These are phyloP conservation scores for Phytopythium kandeliae DNA, from an alignment of 352 stramenopile genomes.

Conservation along the genomic window DNA sequence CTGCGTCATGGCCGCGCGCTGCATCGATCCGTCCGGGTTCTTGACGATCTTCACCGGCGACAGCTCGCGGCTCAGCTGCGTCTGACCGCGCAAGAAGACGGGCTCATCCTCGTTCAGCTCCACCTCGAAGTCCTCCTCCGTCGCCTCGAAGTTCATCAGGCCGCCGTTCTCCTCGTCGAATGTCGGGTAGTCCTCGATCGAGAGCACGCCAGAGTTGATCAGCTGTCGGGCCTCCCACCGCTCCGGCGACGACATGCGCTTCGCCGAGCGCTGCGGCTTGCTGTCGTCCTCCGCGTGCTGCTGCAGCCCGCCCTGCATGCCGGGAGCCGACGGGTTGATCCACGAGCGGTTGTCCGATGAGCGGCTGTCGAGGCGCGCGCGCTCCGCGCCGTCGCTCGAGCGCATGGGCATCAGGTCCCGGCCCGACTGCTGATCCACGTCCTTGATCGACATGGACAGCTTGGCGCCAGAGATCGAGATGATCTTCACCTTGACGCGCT, in stretches of 20 bases:
- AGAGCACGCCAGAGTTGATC: constrained; percentile 97
- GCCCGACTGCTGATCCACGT: constrained; percentile 96
- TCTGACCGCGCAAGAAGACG: constrained; percentile 96
- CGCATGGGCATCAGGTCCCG: constrained; percentile 93
- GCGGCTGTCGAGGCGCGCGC: constrained; percentile 40
- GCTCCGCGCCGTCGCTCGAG: constrained; percentile 51
- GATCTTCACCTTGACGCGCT: constrained; percentile 96
- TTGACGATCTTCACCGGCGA: constrained; percentile 98
- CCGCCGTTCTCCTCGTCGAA: constrained; percentile 94
- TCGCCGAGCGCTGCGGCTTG: constrained; percentile 66
- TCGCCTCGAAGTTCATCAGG: constrained; percentile 74
- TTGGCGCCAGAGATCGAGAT: constrained; percentile 90
- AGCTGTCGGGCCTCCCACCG: constrained; percentile 97
- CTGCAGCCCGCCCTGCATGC: constrained; percentile 58
- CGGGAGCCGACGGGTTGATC: constrained; percentile 83
- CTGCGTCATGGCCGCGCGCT: constrained; percentile 97
- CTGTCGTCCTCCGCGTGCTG: constrained; percentile 61
- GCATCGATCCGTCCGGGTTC: constrained; percentile 98
- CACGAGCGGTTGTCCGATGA: constrained; percentile 59
- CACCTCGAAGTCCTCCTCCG: constrained; percentile 89
- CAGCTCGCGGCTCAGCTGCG: constrained; percentile 85
- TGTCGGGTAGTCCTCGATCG: constrained; percentile 96
- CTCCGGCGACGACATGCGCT: constrained; percentile 95
- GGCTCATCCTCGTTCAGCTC: constrained; percentile 97
- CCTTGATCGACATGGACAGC: constrained; percentile 94